Percentiles rank a stretch among this genome's conserved stretches.
phyloP scores from a whole-genome alignment of 2,329 filamentous ascomycete genomes.

The Pyrenochaeta sp. region DNA sequence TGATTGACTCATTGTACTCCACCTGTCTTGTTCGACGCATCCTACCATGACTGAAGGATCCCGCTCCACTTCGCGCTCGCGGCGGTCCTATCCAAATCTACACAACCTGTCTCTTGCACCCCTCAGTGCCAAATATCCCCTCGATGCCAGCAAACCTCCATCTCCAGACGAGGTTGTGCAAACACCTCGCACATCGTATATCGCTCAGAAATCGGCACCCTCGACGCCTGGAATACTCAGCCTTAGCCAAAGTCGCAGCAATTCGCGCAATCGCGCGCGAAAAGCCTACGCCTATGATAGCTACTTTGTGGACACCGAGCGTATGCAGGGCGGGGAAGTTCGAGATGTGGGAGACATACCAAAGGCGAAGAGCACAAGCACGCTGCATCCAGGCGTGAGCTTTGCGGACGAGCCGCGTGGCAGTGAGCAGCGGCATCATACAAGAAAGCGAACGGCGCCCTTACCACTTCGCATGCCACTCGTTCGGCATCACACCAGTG shows the following conservation, averaged over 20 bases:
- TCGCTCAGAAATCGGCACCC: slow-evolving; percentile 57
- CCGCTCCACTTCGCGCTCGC: slow-evolving; percentile 39
- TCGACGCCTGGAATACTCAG: slow-evolving; percentile 58
- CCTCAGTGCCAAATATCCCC: slow-evolving; percentile 62
- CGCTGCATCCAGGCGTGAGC: slow-evolving; percentile 43
- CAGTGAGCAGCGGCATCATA: slow-evolving; percentile 30
- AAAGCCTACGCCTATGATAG: slow-evolving; percentile 41
- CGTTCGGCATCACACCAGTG: slow-evolving; percentile 39
- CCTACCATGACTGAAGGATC: slow-evolving; percentile 30
- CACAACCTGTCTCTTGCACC: slow-evolving; percentile 68
- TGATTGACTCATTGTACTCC: neutral
- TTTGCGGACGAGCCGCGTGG: slow-evolving; percentile 26
- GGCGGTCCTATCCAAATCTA: slow-evolving; percentile 67
- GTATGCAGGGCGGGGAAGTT: slow-evolving; percentile 11
- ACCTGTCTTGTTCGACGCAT: neutral
- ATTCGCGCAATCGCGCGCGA: slow-evolving; percentile 46
- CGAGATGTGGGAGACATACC: slow-evolving; percentile 47
- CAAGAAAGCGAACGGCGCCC: slow-evolving; percentile 40
- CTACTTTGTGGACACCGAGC: slow-evolving; percentile 39
- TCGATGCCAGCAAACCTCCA: slow-evolving; percentile 52
- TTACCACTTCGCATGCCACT: slow-evolving; percentile 34
- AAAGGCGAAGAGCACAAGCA: slow-evolving; percentile 57
- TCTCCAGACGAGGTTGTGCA: slow-evolving; percentile 38
- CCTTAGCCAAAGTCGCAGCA: slow-evolving; percentile 48
- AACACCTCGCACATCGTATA: slow-evolving; percentile 53